A percentile compares a stretch with the other conserved stretches of the same genome.
These are phyloP conservation scores for Fusarium sp. DNA, from an alignment of 2,329 filamentous ascomycete species.

Conservation along the genomic window DNA sequence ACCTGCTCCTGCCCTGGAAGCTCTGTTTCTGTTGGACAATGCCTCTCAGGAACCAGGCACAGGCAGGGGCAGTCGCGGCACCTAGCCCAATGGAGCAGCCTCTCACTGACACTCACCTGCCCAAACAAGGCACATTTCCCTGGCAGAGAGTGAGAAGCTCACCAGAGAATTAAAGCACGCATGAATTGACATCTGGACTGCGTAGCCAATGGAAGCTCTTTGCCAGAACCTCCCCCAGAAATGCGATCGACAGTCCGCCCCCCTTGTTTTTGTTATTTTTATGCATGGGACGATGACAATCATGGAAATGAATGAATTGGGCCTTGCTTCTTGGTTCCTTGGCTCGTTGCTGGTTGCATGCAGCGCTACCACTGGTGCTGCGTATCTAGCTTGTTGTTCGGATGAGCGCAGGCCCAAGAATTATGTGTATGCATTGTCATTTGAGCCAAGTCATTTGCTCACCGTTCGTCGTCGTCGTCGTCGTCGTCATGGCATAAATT, in stretches of 20 bases:
- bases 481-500: constrained; percentile 46
- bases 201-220: constrained; percentile 7
- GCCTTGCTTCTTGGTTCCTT: constrained; percentile 27
- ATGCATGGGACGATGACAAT: constrained; percentile 12
- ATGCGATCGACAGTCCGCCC: constrained; percentile 35
- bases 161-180: constrained; percentile 10
- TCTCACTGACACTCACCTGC: constrained; percentile 26
- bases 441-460: constrained; percentile 23
- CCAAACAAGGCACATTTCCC: constrained; percentile 33
- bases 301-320: constrained; percentile 1
- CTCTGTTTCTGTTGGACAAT: constrained; percentile 23
- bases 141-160: background rate
- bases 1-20: constrained; percentile 3
- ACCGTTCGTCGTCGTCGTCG: constrained; percentile 19
- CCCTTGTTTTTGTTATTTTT: constrained; percentile 30
- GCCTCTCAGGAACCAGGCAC: constrained; percentile 14
- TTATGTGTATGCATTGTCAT: constrained; percentile 24
- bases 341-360: constrained; percentile 33
- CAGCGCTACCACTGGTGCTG: constrained; percentile 14
- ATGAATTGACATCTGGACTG: background rate
- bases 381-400: background rate
- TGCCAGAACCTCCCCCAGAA: constrained; percentile 23
- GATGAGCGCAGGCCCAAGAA: background rate
- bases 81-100: background rate
- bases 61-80: constrained; percentile 7